Base-by-base conservation (phyloP, 495 filamentous ascomycete species). In the Chaetomidium leptoderma region DNA sequence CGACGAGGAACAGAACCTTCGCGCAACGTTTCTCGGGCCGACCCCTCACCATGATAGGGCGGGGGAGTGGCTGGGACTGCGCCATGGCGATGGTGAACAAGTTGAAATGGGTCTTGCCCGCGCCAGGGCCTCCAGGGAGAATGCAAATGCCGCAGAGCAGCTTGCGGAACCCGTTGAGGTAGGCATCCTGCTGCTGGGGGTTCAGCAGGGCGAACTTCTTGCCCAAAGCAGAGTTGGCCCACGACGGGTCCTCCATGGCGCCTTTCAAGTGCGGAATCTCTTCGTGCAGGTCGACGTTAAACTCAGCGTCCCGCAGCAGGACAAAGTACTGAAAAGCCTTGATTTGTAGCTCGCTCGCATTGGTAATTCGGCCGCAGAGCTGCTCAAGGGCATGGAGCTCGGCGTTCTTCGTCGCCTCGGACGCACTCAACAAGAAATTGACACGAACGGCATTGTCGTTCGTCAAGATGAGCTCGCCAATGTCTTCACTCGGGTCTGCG, bases 101-200 rank as follows among this genome's bases (percentile, higher is more conserved):
- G 21, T 61, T 65, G 55, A 60, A 68, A 14, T 65, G 57, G 0
- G 66, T 65, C 16, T 68, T 68, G 9, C 66, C 66, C 0, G 63
- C 60, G 6, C 66, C 66, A n/a, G 66, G 66, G 29, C 66, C 58
- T 0, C 66, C 66, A 11, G 60, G 61, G 10, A 68, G 51, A 8
- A 68, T 53, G 13, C 42, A 54, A 14, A 65, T 40, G 7, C 60
- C 63, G 21, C 55, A 61, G 11, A 53, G 50, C 21, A 67, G 40
- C 3, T 53, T 49, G 11, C 24, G 19, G 21, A 67, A 55, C 1
- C 57, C 53, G 1, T 60, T 35, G 2, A 49, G 37, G 36, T 56
- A 61, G 2, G 53, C 53, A 6, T 16, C 29, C 10, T 27, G 33
- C 24, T 55, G 53, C 19, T 55, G 53, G 0, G 14, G 40, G 40